Base-by-base conservation (phyloP, 2,329 filamentous ascomycete species). In the Penicillium nordicum region DNA sequence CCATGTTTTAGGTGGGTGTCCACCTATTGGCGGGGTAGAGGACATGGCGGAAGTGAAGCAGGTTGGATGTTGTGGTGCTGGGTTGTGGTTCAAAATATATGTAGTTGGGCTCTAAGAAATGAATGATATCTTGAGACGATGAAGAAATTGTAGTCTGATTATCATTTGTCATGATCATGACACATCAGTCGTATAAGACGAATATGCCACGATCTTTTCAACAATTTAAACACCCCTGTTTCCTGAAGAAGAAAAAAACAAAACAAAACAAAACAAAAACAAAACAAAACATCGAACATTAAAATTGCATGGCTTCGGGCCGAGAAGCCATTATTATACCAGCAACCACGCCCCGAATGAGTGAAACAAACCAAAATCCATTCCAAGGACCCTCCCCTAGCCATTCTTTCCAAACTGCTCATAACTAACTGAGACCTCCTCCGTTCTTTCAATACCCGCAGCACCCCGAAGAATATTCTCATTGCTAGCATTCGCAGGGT, bases 371-470 rank as follows among this genome's bases (percentile, higher is more conserved):
- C n/a, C 11, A 29, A 10, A 34, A 34, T 25, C 12, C 18, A 46
- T 23, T 11, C 2, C 32, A 16, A 7, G 23, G 21, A 9, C 8
- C 6, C 23, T n/a, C 38, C 23, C 11, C 25, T 55, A 40, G 16
- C 27, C 25, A 34, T 34, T 34, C 32, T 38, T 59, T 12, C 50
- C 50, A 54, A 41, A 58, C 23, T 44, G 36, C 49, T 61, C 59
- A 45, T 59, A 61, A 14, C 7, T 16, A 34, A 65, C 56, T 1
- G 55, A 54, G 18, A 65, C 45, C 45, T 64, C 63, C 38, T 66
- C 64, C 10, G 58, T 66, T n/a, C 63, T 57, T 34, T 60, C 63
- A 47, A 66, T 66, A 0, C 58, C 63, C 5, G 61, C 60, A 7
- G 52, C 61, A 16, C 32, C 32, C 0, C 47, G 49, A 9, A 66